phyloP scores from a whole-genome alignment of 495 filamentous ascomycete species.

The Tuber brumale region DNA sequence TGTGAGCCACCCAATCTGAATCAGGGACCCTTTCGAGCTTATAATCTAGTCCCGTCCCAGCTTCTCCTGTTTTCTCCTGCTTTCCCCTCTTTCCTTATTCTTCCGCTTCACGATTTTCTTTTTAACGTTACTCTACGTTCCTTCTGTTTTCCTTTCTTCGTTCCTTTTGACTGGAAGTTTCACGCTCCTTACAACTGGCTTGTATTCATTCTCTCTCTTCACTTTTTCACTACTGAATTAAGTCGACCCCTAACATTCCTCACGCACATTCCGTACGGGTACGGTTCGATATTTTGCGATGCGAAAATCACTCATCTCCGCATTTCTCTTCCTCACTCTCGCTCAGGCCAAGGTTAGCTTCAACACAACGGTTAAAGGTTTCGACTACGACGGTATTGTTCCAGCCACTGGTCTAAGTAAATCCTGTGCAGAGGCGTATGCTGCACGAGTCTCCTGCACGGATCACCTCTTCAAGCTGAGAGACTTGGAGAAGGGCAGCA shows the following conservation, averaged over 20 bases:
- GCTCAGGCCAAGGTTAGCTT: slow-evolving; percentile 17
- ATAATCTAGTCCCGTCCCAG: background rate
- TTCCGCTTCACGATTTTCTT: background rate
- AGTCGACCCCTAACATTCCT: background rate
- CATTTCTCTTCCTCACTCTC: slow-evolving; percentile 5
- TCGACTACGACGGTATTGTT: slow-evolving; percentile 15
- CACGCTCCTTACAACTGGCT: slow-evolving; percentile 3
- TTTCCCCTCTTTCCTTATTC: background rate
- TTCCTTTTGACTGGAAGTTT: slow-evolving; percentile 1
- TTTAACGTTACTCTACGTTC: slow-evolving; percentile 3
- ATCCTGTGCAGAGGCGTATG: slow-evolving; percentile 16
- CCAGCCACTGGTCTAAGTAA: slow-evolving; percentile 5
- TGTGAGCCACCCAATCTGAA: background rate
- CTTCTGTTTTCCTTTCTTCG: background rate
- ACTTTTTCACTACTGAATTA: background rate
- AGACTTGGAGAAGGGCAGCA: slow-evolving; percentile 11
- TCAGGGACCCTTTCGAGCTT: background rate
- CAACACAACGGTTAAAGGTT: slow-evolving; percentile 17
- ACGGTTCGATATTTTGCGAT: slow-evolving; percentile 12
- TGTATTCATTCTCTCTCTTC: background rate
- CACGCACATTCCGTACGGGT: background rate
- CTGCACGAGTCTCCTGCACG: slow-evolving; percentile 12
- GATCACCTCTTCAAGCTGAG: slow-evolving; percentile 18
- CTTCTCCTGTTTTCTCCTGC: background rate
- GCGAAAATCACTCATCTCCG: slow-evolving; percentile 6